phyloP scores from a whole-genome alignment of 2,329 filamentous ascomycete genomes.

The Penicillium fuscoglaucum region DNA sequence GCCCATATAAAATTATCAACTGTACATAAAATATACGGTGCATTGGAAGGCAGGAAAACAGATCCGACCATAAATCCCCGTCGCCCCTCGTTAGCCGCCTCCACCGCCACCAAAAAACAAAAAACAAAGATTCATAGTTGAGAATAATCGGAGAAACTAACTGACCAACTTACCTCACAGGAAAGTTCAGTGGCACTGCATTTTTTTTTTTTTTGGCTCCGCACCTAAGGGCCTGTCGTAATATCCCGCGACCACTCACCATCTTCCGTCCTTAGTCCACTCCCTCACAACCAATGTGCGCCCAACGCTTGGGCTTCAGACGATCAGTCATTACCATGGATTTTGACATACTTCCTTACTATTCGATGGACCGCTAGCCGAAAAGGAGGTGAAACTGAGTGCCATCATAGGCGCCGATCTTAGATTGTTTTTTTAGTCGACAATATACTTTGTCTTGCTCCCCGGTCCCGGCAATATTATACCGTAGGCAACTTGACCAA shows the following conservation, averaged over 20 bases:
- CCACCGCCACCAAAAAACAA: constrained; percentile 5
- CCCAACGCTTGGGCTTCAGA: constrained; percentile 24
- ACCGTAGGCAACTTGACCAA: not conserved
- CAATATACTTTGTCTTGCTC: not conserved
- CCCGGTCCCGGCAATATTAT: not conserved
- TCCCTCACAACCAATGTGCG: constrained; percentile 14
- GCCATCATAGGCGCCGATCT: constrained; percentile 27
- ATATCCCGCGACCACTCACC: constrained; percentile 13
- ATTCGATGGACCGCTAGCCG: constrained; percentile 26
- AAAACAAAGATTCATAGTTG: not conserved
- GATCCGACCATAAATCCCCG: not conserved
- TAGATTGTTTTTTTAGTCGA: not conserved
- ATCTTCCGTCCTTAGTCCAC: not conserved
- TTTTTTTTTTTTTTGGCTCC: constrained; percentile 3
- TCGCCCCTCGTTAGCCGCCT: constrained; percentile 8
- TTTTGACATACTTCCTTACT: constrained; percentile 18
- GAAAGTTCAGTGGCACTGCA: constrained; percentile 6
- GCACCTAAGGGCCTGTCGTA: constrained; percentile 6
- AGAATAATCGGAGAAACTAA: not conserved
- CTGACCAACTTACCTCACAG: not conserved
- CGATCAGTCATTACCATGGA: constrained; percentile 31
- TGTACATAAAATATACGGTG: not conserved
- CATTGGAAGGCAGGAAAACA: not conserved
- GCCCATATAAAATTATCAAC: not conserved
- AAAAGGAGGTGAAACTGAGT: constrained; percentile 27